Evolutionary conservation across 164 flowering plant genomes (phyloP).

Genomic region (Litsea cubeba): DNA sequence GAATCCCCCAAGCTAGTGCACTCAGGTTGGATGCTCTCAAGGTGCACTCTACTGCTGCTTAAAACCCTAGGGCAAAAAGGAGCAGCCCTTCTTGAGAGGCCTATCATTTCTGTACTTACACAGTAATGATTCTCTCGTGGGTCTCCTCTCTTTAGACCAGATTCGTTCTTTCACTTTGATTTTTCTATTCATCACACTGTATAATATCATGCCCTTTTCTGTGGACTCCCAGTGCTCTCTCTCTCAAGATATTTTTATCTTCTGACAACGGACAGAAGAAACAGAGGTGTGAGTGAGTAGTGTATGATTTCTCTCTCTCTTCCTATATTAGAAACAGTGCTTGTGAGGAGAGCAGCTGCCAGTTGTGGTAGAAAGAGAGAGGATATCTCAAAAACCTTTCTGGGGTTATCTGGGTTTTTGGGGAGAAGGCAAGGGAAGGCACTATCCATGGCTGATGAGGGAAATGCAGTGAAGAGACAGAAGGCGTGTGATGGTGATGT

Average conservation of each 20-base stretch:
- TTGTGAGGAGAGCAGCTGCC: not conserved
- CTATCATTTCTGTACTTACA: constrained; percentile 25
- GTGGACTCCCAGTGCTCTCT: not conserved
- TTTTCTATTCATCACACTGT: not conserved
- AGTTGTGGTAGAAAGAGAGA: not conserved
- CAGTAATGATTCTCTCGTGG: not conserved
- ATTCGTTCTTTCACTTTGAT: not conserved
- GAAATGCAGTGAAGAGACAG: constrained; percentile 39
- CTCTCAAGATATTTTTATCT: not conserved
- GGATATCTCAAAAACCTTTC: not conserved
- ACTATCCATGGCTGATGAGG: constrained; percentile 36
- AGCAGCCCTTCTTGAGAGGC: constrained; percentile 26
- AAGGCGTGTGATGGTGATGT: constrained; percentile 33
- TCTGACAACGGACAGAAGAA: not conserved
- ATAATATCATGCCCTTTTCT: not conserved
- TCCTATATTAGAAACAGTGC: not conserved
- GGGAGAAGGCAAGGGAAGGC: not conserved
- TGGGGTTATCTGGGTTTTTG: not conserved
- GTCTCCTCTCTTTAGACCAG: not conserved
- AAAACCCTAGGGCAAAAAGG: not conserved
- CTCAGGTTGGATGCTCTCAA: too few relatives aligned
- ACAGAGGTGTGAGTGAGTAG: not conserved
- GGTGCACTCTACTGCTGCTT: too few relatives aligned
- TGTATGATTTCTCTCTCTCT: constrained; percentile 5
- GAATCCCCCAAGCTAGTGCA: too few relatives aligned